Conservation (phyloP, 2,329 filamentous ascomycete genomes). For the Monosporascus sp. region DNA sequence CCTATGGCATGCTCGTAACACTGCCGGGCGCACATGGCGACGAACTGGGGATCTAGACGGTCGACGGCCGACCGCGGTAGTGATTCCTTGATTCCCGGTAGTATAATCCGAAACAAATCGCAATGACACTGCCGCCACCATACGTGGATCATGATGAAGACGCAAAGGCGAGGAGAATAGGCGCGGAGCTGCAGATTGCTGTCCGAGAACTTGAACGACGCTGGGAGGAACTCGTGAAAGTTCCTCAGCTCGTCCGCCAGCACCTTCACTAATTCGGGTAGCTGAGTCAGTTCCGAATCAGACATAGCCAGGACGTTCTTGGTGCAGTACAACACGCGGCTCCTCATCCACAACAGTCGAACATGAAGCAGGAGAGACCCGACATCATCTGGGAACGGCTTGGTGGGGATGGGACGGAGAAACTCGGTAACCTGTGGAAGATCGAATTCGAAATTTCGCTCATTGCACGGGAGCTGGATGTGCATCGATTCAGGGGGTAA, state of each 20-base stretch:
- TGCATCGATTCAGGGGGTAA: slow-evolving; percentile 39
- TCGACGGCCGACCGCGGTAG: slow-evolving; percentile 39
- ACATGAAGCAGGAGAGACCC: slow-evolving; percentile 53
- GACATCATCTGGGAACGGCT: slow-evolving; percentile 46
- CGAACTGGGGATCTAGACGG: slow-evolving; percentile 43
- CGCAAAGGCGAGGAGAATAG: slow-evolving; percentile 52
- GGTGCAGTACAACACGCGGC: slow-evolving; percentile 49
- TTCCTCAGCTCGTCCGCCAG: slow-evolving; percentile 41
- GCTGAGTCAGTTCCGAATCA: slow-evolving; percentile 38
- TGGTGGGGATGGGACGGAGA: slow-evolving; percentile 36
- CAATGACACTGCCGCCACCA: slow-evolving; percentile 56
- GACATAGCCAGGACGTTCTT: slow-evolving; percentile 38
- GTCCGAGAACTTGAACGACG: slow-evolving; percentile 54
- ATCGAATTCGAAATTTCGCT: slow-evolving; percentile 51
- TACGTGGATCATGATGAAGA: slow-evolving; percentile 56
- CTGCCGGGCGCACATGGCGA: slow-evolving; percentile 43
- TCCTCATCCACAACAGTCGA: slow-evolving; percentile 50
- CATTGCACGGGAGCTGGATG: slow-evolving; percentile 44
- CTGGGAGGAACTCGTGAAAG: slow-evolving; percentile 48
- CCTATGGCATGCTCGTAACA: slow-evolving; percentile 50
- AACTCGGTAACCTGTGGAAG: slow-evolving; percentile 49
- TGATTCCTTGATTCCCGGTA: slow-evolving; percentile 47
- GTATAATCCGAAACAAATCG: slow-evolving; percentile 49
- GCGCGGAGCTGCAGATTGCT: slow-evolving; percentile 50
- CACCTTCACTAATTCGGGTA: slow-evolving; percentile 43